A percentile compares a stretch with the other conserved stretches of the same genome.
Conservation (phyloP, 148 eudicot genomes). For the Chenopodium quinoa region DNA sequence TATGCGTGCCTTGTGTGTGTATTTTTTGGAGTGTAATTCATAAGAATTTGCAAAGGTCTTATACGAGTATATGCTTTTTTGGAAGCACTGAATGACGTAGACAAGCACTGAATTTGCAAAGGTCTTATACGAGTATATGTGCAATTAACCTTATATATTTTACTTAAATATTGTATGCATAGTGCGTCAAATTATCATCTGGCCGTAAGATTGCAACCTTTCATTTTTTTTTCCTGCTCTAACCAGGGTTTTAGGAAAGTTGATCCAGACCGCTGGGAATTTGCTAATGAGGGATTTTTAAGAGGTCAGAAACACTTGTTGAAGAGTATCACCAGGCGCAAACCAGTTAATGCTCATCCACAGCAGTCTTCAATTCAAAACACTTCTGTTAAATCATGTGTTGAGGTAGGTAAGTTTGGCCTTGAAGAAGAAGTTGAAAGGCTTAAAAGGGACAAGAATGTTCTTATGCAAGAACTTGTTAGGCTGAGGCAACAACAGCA, state of each 20-base stretch:
- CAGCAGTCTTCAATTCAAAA: slow-evolving; percentile 42
- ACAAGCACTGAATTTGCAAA: too few relatives aligned
- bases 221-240: slow-evolving; percentile 9
- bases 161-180: background rate
- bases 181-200: background rate
- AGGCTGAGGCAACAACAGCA: slow-evolving; percentile 78
- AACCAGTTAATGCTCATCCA: slow-evolving; percentile 44
- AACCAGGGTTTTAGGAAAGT: slow-evolving; percentile 78
- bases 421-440: slow-evolving; percentile 69
- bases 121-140: background rate
- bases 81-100: background rate
- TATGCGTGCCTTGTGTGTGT: background rate
- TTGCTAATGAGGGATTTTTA: slow-evolving; percentile 71
- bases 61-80: background rate
- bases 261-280: slow-evolving; percentile 70
- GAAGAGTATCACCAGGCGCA: slow-evolving; percentile 67
- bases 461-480: slow-evolving; percentile 77
- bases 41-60: background rate
- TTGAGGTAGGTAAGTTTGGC: slow-evolving; percentile 68
- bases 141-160: background rate
- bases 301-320: slow-evolving; percentile 72
- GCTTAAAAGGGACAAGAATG: slow-evolving; percentile 73
- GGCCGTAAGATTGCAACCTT: background rate
- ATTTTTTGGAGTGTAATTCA: background rate
- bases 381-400: slow-evolving; percentile 41